Evolutionary conservation across 116 monocot genomes (phyloP), one percentile per base, ranked within the genome.

Genomic region (Phalaenopsis hybrid): DNA sequence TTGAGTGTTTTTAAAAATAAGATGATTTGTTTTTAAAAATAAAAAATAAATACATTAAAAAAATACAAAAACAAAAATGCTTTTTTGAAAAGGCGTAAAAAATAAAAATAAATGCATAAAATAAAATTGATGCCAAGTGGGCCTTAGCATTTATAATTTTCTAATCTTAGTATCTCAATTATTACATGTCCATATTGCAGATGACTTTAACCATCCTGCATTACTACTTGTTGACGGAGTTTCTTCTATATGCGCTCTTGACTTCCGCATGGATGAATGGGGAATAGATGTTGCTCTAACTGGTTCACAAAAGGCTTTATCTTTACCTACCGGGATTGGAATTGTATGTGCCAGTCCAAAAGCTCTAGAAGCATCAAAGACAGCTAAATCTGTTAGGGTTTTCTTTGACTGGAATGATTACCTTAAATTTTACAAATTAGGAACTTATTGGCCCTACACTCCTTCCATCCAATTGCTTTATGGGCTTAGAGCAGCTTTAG

Each of bases 201-300:
- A 96, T 84, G 83, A 90, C 15, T 90, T 92, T 48, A 74, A 46
- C 8, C 96, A 96, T 75, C 96, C 96, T 20, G 96, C 96, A 1
- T 68, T 96, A 48, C 0, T 94, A 1, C 88, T 94, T 23, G 96
- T 96, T 5, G 96, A 96, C 45, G 96, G 96, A 67, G 96, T 96
- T 44, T 96, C 96, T 37, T 96, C 94, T 3, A 96, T 96, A 46
- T 94, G 94, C 57, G 96, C 96, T 1, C 83, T 96, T 57, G 96
- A 96, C 78, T 94, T 96, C 50, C 94, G 92, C 20, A 96, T 96
- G 96, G 96, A 96, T 68, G 96, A 96, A 84, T 96, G 96, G 96
- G 94, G 94, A 70, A 48, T 94, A 49, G 94, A 94, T 81, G 96
- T 96, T 2, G 92, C 96, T 43, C 74, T 96, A 18, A 96, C 96